Conservation (phyloP, 352 stramenopile species). For the Phytophthora megakarya region DNA sequence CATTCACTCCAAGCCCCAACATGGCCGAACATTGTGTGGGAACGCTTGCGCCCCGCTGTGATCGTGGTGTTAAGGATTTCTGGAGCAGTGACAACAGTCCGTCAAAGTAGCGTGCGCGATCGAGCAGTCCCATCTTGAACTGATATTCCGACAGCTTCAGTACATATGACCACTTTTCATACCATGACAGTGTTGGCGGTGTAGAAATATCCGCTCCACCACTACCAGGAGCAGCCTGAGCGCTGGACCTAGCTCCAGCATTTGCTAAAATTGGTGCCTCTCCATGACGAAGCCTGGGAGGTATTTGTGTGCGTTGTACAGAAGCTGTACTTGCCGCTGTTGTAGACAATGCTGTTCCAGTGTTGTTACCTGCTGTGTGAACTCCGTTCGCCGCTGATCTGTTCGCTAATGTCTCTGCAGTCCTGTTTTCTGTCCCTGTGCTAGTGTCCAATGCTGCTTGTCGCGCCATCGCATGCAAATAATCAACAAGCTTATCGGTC, state of each 20-base stretch:
- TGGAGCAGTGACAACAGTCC: slow-evolving; percentile 78
- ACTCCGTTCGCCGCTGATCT: slow-evolving; percentile 27
- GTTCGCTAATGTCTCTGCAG: slow-evolving; percentile 10
- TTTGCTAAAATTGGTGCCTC: slow-evolving; percentile 13
- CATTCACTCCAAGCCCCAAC: slow-evolving; percentile 67
- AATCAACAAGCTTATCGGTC: slow-evolving; percentile 83
- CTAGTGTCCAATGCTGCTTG: slow-evolving; percentile 43
- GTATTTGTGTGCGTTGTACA: slow-evolving; percentile 14
- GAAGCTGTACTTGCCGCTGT: slow-evolving; percentile 1
- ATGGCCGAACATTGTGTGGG: slow-evolving; percentile 44
- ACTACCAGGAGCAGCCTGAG: slow-evolving; percentile 12
- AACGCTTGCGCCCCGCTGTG: slow-evolving; percentile 32
- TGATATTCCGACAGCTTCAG: slow-evolving; percentile 85
- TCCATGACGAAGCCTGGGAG: slow-evolving; percentile 32
- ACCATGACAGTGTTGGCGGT: slow-evolving; percentile 42
- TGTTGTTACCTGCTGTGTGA: slow-evolving; percentile 11
- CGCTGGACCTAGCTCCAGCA: background rate
- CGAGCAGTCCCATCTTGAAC: slow-evolving; percentile 76
- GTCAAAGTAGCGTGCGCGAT: slow-evolving; percentile 81
- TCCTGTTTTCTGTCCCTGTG: slow-evolving; percentile 23
- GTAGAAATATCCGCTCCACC: slow-evolving; percentile 16
- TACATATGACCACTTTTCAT: slow-evolving; percentile 85
- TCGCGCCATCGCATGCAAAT: slow-evolving; percentile 65
- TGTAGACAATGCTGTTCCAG: background rate
- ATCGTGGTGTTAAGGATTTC: slow-evolving; percentile 72